Conservation (phyloP, 306 rosid genomes). For the Lagenaria siceraria region DNA sequence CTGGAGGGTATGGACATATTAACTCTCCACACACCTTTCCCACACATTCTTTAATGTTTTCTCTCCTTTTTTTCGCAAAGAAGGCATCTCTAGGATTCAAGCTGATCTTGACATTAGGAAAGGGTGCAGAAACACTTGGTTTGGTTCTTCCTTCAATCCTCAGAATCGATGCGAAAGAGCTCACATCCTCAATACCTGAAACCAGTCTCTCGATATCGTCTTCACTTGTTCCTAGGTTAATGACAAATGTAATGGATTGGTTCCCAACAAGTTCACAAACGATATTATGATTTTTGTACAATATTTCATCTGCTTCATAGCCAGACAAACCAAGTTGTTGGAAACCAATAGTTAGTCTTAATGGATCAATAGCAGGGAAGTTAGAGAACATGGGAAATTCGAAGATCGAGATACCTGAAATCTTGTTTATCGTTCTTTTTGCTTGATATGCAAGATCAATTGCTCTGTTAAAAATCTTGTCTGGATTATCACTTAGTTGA, state of each 20-base stretch:
- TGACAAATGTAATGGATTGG: slow-evolving; percentile 47
- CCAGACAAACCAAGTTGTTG: slow-evolving; percentile 75
- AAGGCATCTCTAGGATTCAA: slow-evolving; percentile 85
- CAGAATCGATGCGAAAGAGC: slow-evolving; percentile 13
- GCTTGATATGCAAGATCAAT: slow-evolving; percentile 45
- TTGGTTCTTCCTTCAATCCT: slow-evolving; percentile 14
- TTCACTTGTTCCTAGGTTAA: slow-evolving; percentile 59
- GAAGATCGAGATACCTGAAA: slow-evolving; percentile 48
- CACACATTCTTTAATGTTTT: slow-evolving; percentile 32
- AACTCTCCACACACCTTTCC: slow-evolving; percentile 78
- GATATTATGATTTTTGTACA: slow-evolving; percentile 39
- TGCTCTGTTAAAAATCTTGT: slow-evolving; percentile 35
- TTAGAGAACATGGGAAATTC: slow-evolving; percentile 31
- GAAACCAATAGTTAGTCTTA: slow-evolving; percentile 69
- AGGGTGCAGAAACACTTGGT: slow-evolving; percentile 18
- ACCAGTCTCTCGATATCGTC: slow-evolving; percentile 57
- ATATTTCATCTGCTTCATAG: slow-evolving; percentile 55
- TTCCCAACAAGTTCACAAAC: slow-evolving; percentile 71
- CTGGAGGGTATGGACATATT: slow-evolving; percentile 77
- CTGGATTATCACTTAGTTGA: slow-evolving; percentile 57
- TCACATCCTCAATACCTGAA: slow-evolving; percentile 44
- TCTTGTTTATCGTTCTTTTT: slow-evolving; percentile 20
- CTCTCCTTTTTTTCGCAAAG: slow-evolving; percentile 49
- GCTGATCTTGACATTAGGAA: slow-evolving; percentile 30
- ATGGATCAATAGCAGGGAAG: slow-evolving; percentile 46